phyloP scores from a whole-genome alignment of 1,139 yeast genomes.

The Wickerhamomyces sp. region DNA sequence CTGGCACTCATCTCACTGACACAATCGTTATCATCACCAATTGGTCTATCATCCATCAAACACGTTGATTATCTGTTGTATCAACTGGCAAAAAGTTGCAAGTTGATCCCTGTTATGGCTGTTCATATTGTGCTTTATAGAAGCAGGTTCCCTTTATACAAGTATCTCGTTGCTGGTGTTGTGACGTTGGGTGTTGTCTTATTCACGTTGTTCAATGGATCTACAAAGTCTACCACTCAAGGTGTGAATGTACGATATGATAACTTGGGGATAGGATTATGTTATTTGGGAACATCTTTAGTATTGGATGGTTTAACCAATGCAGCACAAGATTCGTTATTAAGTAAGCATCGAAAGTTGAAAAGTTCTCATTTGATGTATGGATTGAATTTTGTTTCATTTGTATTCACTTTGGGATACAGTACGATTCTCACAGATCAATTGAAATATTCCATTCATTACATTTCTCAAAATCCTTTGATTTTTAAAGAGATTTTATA shows the following conservation, averaged over 20 bases:
- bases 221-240: slow-evolving; percentile 18
- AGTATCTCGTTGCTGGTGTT: slow-evolving; percentile 66
- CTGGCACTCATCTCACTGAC: slow-evolving; percentile 66
- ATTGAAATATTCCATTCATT: slow-evolving; percentile 40
- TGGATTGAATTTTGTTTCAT: slow-evolving; percentile 52
- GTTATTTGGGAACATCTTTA: slow-evolving; percentile 55
- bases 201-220: slow-evolving; percentile 50
- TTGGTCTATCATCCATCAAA: slow-evolving; percentile 67
- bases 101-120: slow-evolving; percentile 85
- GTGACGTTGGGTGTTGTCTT: slow-evolving; percentile 80
- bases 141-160: slow-evolving; percentile 66
- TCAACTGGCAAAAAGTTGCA: slow-evolving; percentile 87
- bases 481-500: slow-evolving; percentile 54
- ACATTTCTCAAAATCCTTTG: slow-evolving; percentile 41
- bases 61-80: slow-evolving; percentile 86
- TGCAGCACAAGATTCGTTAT: slow-evolving; percentile 86
- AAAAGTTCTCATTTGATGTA: slow-evolving; percentile 90
- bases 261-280: slow-evolving; percentile 49
- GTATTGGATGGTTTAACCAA: slow-evolving; percentile 88
- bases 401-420: slow-evolving; percentile 37
- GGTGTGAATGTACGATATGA: too few species aligned
- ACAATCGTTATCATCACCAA: slow-evolving; percentile 77
- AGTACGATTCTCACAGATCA: slow-evolving; percentile 42
- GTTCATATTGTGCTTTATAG: slow-evolving; percentile 74
- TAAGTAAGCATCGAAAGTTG: slow-evolving; percentile 40